A percentile compares a stretch with the other conserved stretches of the same genome.
Conservation (phyloP, 2,329 filamentous ascomycete species). For the Claviceps monticola region DNA sequence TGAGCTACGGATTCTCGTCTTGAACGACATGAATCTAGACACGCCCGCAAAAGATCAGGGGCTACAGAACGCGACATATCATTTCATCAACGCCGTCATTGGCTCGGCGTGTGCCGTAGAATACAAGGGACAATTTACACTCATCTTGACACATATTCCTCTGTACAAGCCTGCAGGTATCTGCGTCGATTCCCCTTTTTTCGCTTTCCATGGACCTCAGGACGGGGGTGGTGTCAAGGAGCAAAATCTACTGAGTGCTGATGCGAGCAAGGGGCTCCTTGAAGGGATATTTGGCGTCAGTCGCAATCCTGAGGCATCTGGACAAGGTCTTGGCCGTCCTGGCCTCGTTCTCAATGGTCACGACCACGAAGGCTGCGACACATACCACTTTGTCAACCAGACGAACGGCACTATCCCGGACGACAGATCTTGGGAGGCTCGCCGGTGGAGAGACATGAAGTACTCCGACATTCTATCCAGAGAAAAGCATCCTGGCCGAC, state of each 20-base stretch:
- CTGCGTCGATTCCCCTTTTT: constrained; percentile 74
- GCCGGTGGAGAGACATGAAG: constrained; percentile 32
- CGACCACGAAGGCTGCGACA: constrained; percentile 90
- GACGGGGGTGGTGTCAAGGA: constrained; percentile 64
- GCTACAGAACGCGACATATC: constrained; percentile 64
- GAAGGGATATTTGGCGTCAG: constrained; percentile 74
- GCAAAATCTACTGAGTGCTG: constrained; percentile 74
- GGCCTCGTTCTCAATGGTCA: constrained; percentile 85
- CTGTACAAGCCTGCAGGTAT: constrained; percentile 70
- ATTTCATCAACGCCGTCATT: constrained; percentile 60
- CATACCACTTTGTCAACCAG: constrained; percentile 67
- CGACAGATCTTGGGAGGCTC: constrained; percentile 36
- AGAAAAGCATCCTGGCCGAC: constrained; percentile 45
- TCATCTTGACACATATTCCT: constrained; percentile 86
- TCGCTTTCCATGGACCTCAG: constrained; percentile 58
- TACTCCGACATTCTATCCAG: constrained; percentile 24
- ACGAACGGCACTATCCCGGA: constrained; percentile 25
- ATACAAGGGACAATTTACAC: constrained; percentile 53
- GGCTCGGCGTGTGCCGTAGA: constrained; percentile 46
- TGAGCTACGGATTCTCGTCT: constrained; percentile 65
- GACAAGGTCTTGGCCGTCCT: constrained; percentile 49
- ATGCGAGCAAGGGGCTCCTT: constrained; percentile 61
- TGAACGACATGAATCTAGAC: constrained; percentile 93
- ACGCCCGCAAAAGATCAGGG: constrained; percentile 54
- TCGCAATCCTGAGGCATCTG: constrained; percentile 43